Conservation (phyloP, 495 filamentous ascomycete species). For the Lasiosphaeria hispida region DNA sequence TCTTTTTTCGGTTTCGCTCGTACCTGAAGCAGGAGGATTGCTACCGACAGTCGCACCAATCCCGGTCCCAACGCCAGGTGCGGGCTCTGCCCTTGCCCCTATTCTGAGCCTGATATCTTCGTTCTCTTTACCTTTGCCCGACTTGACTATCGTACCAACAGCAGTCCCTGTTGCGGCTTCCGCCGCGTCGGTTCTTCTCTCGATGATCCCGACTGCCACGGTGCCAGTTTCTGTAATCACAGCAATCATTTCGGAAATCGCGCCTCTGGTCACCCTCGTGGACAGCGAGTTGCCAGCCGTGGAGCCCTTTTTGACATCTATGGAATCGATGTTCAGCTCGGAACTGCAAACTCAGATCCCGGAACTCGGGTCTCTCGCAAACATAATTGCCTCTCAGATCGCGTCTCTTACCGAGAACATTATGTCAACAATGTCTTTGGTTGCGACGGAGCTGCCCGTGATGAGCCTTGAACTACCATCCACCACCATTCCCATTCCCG, state of each 20-base stretch:
- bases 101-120: constrained; percentile 8
- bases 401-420: constrained; percentile 1
- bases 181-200: constrained; percentile 1
- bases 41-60: constrained; percentile 1
- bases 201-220: constrained; percentile 7
- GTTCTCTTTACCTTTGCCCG: constrained; percentile 9
- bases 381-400: constrained; percentile 7
- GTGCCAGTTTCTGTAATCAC: constrained; percentile 8
- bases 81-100: not conserved
- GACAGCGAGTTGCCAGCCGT: constrained; percentile 4
- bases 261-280: constrained; percentile 7
- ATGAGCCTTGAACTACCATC: constrained; percentile 14
- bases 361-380: constrained; percentile 7
- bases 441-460: constrained; percentile 9
- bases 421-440: not conserved
- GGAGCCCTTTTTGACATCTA: constrained; percentile 4
- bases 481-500: constrained; percentile 7
- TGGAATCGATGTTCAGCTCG: constrained; percentile 16
- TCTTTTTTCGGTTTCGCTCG: no score
- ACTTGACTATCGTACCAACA: constrained; percentile 2
- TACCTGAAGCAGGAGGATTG: not conserved
- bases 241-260: constrained; percentile 12
- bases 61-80: not conserved
- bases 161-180: not conserved
- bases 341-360: not conserved